phyloP scores from a whole-genome alignment of 176 grass and related monocot genomes.

The Oryza australiensis region DNA sequence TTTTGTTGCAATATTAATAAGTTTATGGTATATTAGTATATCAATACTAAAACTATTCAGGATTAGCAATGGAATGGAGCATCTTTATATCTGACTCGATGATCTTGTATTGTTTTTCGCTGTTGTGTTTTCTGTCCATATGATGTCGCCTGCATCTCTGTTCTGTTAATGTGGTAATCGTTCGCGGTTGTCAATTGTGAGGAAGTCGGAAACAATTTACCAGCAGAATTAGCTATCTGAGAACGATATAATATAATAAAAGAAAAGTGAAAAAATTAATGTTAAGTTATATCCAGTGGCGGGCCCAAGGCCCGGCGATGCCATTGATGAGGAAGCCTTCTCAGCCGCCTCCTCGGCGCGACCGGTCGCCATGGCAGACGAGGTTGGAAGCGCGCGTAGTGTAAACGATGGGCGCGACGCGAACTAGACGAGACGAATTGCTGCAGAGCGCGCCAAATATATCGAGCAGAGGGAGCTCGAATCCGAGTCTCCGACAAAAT shows the following conservation, averaged over 20 bases:
- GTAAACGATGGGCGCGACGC: no score
- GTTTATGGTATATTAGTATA: not conserved
- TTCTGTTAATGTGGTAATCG: not conserved
- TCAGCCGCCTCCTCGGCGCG: constrained; percentile 18
- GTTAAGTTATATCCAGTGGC: not conserved
- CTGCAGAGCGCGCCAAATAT: not conserved
- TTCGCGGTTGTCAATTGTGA: not conserved
- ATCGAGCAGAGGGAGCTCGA: not conserved
- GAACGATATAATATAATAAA: not conserved
- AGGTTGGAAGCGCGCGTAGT: not conserved
- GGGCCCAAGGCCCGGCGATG: no score
- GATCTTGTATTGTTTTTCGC: not conserved
- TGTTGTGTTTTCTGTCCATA: not conserved
- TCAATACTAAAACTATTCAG: not conserved
- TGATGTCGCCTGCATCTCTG: not conserved
- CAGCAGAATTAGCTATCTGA: not conserved
- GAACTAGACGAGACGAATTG: no score
- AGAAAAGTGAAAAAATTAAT: not conserved
- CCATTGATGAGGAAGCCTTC: no score
- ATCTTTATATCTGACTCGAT: not conserved
- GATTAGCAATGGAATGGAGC: not conserved
- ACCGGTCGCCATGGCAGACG: not conserved
- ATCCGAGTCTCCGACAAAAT: no score
- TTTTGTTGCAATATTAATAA: not conserved
- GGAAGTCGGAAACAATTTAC: not conserved